Evolutionary conservation across 345 rosid species (phyloP).

Genomic region (Euphorbia pulcherrima): DNA sequence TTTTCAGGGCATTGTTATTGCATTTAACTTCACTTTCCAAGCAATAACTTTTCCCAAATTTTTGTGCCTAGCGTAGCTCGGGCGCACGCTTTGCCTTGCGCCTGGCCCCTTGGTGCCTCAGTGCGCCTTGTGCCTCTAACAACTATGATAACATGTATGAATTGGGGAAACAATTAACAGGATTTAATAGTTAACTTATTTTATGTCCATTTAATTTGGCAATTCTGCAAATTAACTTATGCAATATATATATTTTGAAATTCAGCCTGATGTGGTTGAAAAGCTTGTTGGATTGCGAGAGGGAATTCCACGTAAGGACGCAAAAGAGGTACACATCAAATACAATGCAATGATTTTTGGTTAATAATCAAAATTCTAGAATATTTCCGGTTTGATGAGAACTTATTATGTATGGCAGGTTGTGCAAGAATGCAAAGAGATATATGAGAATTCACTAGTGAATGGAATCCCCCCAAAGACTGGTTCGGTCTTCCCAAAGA

Average conservation of each 20-base stretch:
- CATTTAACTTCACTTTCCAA: too few species aligned
- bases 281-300: constrained; percentile 91
- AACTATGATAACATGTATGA: not conserved
- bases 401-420: constrained; percentile 43
- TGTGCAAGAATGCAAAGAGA: constrained; percentile 95
- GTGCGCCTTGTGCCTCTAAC: too few species aligned
- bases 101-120: too few species aligned
- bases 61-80: too few species aligned
- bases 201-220: not conserved
- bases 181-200: not conserved
- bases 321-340: constrained; percentile 97
- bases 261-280: constrained; percentile 95
- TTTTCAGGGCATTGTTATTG: too few species aligned
- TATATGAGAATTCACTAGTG: constrained; percentile 76
- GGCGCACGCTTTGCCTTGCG: too few species aligned
- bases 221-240: constrained; percentile 2
- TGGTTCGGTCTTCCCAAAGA: constrained; percentile 78
- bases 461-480: constrained; percentile 83
- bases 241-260: constrained; percentile 8
- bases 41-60: too few species aligned
- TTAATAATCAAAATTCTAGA: not conserved
- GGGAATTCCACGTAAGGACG: constrained; percentile 94
- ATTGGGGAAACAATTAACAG: not conserved
- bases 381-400: not conserved
- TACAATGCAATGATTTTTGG: not conserved